Base-by-base conservation (phyloP, 129 eudicot species). In the Flaveria ramosissima region DNA sequence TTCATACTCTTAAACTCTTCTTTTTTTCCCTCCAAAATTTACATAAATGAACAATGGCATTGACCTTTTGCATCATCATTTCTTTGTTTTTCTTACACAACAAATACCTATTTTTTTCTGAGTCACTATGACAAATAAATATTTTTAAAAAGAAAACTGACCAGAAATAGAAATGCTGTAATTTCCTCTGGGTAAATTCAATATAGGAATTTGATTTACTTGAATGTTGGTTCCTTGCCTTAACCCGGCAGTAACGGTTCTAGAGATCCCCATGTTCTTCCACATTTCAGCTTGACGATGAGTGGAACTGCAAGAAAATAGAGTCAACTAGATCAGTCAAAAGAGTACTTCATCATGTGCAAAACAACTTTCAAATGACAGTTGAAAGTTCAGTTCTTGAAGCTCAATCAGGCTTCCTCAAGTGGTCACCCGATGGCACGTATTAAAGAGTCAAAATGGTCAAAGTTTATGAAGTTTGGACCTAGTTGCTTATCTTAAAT, bases 201-300 rank as follows among this genome's bases (percentile, higher is more conserved):
- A 47, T 30, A 60, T 57, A 47, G 59, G 39, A 78, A 21, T 14
- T 16, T 16, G 50, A 51, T 68, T 19, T 47, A 6, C 69, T 63
- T 63, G 21, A 13, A 41, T 51, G 78, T 43, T 48, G 50, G 36
- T 56, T 67, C 64, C 43, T 15, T 63, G 17, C 62, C 78, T 19
- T 80, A 78, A 62, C 71, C 82, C 42, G 72, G 81, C 47, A 47
- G 32, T 67, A 90, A 80, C 23, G 93, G 89, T 84, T 94, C 96
- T 85, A 94, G 62, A 42, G 96, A 84, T 71, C 98, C 98, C 98
- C 98, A 94, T 36, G 98, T 89, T 84, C 66, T 83, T 67, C 98
- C 98, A 68, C 86, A 82, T 87, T 94, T 89, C 71, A 94, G 57
- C 82, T 94, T 91, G 68, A 91, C 96, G 70, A 77, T 93, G 76